These are phyloP conservation scores for Fusarium stilboides DNA, from an alignment of 2,329 filamentous ascomycete genomes.

Conservation along the genomic window DNA sequence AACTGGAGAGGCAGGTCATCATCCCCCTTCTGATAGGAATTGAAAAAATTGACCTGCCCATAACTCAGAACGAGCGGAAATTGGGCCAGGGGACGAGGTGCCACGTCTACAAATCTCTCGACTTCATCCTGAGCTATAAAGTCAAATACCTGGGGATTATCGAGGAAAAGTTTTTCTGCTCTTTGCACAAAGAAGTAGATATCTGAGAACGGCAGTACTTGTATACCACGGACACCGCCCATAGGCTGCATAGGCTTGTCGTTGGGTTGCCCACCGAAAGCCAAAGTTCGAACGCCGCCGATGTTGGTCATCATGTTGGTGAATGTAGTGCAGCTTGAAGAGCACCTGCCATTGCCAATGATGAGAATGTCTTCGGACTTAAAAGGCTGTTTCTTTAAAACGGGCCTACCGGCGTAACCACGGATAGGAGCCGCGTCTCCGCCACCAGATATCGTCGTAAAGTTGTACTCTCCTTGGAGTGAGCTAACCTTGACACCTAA, in stretches of 20 bases:
- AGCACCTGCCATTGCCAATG: conserved; percentile 22
- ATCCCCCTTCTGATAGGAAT: conserved; percentile 15
- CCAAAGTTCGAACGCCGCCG: conserved; percentile 18
- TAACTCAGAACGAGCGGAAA: background rate
- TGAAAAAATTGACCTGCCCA: conserved; percentile 14
- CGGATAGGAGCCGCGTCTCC: conserved; percentile 11
- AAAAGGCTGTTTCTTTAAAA: conserved; percentile 4
- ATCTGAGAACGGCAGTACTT: too few relatives aligned
- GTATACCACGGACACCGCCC: conserved; percentile 32
- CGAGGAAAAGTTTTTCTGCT: background rate
- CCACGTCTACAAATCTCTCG: background rate
- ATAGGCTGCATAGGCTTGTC: conserved; percentile 31
- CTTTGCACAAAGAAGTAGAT: background rate
- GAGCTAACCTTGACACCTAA: background rate
- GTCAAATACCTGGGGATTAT: background rate
- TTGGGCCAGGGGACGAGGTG: background rate
- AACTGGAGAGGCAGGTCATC: conserved; percentile 24
- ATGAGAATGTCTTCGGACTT: conserved; percentile 29
- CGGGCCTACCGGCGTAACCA: background rate
- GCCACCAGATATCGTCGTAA: too few relatives aligned
- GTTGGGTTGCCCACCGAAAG: conserved; percentile 23
- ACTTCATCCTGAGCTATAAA: background rate
- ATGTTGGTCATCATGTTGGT: conserved; percentile 17
- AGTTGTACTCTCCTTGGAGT: too few relatives aligned
- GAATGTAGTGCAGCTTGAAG: conserved; percentile 25